A percentile compares a stretch with the other conserved stretches of the same genome.
phyloP scores from a whole-genome alignment of 2,329 filamentous ascomycete species.

The Dryadomyces quercus-mongolicae region DNA sequence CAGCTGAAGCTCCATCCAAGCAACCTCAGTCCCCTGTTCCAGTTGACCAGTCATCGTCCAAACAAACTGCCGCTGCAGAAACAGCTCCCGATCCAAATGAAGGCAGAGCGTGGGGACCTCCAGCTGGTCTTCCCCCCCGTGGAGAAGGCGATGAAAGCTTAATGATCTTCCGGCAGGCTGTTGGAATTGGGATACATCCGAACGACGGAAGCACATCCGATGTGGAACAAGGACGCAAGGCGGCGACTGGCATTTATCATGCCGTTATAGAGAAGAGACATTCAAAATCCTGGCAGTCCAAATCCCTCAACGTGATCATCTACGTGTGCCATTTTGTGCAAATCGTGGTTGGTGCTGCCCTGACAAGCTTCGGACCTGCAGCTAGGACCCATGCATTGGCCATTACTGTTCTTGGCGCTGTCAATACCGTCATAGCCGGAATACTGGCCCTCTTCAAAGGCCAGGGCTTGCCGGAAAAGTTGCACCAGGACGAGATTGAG shows the following conservation, averaged over 20 bases:
- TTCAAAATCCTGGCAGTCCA: conserved; percentile 20
- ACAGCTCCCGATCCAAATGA: conserved; percentile 14
- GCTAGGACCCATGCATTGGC: conserved; percentile 34
- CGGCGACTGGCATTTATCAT: conserved; percentile 28
- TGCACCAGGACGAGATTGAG: conserved; percentile 32
- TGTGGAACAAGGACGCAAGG: conserved; percentile 22
- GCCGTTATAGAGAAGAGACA: conserved; percentile 22
- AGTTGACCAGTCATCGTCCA: too few relatives aligned
- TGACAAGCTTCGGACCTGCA: conserved; percentile 32
- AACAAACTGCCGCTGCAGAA: conserved; percentile 7
- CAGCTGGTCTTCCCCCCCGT: conserved; percentile 23
- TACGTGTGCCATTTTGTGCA: conserved; percentile 31
- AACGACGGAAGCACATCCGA: conserved; percentile 12
- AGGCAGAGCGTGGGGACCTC: conserved; percentile 22
- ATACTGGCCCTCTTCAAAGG: conserved; percentile 43
- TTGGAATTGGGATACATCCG: conserved; percentile 26
- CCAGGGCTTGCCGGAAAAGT: conserved; percentile 33
- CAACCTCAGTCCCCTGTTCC: not conserved
- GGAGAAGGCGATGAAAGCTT: conserved; percentile 25
- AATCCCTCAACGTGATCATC: conserved; percentile 22
- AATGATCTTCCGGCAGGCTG: conserved; percentile 27
- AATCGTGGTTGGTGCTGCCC: conserved; percentile 32
- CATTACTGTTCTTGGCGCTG: conserved; percentile 47
- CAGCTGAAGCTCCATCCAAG: not conserved
- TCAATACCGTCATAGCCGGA: conserved; percentile 52